Conservation (phyloP, 176 grass and related monocot species). For the Cenchrus fungigraminus region DNA sequence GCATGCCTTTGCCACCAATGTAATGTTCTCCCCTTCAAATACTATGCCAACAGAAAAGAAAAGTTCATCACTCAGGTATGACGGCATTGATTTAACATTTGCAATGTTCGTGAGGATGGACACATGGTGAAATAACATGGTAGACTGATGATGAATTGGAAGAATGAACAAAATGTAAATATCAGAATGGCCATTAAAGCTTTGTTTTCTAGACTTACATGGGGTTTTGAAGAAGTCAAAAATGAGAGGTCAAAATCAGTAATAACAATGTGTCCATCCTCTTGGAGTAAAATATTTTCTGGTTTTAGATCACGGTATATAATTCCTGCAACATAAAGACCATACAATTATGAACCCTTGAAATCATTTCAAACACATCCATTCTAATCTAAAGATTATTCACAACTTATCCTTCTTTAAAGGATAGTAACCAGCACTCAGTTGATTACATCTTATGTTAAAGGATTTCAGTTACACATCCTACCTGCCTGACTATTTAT, state of each 20-base stretch:
- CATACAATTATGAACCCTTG: conserved; percentile 14
- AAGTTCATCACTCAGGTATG: neutral
- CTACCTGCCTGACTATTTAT: neutral
- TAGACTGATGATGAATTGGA: neutral
- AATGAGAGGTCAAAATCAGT: conserved; percentile 98
- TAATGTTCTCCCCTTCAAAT: neutral
- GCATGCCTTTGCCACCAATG: neutral
- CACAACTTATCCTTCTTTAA: neutral
- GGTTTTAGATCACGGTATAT: conserved; percentile 98
- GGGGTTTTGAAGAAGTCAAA: conserved; percentile 90
- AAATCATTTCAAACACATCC: neutral
- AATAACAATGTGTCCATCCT: conserved; percentile 85
- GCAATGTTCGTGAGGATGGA: neutral
- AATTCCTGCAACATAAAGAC: conserved; percentile 70
- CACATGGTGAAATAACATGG: neutral
- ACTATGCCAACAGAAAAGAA: neutral
- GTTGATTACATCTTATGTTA: neutral
- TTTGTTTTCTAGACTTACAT: conserved; percentile 55
- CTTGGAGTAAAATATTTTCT: conserved; percentile 96
- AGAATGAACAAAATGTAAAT: conserved; percentile 10
- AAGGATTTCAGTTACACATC: neutral
- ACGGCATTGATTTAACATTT: neutral
- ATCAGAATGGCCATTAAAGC: conserved; percentile 13
- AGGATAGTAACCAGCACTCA: neutral
- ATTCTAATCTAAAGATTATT: conserved; percentile 15